Percentiles rank a stretch among this genome's conserved stretches.
Evolutionary conservation across 345 rosid species (phyloP).

Genomic region (Eucalyptus urophylla): DNA sequence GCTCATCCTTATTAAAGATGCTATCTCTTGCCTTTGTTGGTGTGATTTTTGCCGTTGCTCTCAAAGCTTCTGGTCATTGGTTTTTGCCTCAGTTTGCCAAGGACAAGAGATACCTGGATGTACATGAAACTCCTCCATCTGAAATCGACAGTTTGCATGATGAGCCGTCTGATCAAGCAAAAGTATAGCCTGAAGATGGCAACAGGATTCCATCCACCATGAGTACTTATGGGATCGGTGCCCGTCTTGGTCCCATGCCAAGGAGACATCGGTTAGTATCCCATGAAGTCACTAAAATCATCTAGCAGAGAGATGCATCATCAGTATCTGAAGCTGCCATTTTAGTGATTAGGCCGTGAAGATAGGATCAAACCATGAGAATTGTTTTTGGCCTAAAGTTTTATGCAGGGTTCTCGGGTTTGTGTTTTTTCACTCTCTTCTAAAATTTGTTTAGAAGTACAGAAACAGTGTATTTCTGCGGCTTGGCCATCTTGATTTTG

Average conservation of each 20-base stretch:
- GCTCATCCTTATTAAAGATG: conserved; percentile 33
- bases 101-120: conserved; percentile 16
- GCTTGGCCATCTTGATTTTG: not conserved
- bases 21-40: conserved; percentile 43
- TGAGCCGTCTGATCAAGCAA: not conserved
- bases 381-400: not conserved
- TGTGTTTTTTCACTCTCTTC: not conserved
- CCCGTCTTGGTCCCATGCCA: not conserved
- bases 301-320: not conserved
- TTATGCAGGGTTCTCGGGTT: not conserved
- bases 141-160: not conserved
- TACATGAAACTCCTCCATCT: conserved; percentile 8
- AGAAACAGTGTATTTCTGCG: not conserved
- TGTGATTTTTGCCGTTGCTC: conserved; percentile 46
- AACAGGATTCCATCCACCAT: not conserved
- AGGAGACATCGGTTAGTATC: not conserved
- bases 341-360: not conserved
- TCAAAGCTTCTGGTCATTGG: conserved; percentile 32
- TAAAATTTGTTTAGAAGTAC: not conserved
- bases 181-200: not conserved
- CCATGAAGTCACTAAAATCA: not conserved
- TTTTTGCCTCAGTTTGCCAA: conserved; percentile 24
- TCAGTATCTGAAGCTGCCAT: not conserved
- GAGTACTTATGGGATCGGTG: accelerated
- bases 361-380: not conserved